A percentile compares a stretch with the other conserved stretches of the same genome.
Evolutionary conservation across 2,329 filamentous ascomycete species (phyloP).

Genomic region (Xylariaceae sp.): DNA sequence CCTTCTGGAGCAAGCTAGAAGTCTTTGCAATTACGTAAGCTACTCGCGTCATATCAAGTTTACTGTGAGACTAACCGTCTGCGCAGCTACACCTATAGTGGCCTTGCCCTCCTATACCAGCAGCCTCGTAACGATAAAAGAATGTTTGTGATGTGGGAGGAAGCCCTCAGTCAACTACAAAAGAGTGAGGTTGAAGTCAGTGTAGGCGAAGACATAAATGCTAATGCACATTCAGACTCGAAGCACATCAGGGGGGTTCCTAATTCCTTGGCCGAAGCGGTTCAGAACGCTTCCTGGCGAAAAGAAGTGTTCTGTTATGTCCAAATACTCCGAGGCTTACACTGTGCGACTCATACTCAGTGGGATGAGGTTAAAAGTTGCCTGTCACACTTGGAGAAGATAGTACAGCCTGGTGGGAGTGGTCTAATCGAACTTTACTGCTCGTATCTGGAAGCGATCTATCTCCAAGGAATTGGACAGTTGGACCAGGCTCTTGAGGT

Average conservation of each 20-base stretch:
- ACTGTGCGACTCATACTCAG: conserved; percentile 65
- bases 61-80: not conserved
- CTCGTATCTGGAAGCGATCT: conserved; percentile 70
- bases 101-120: conserved; percentile 39
- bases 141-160: conserved; percentile 36
- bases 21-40: conserved; percentile 52
- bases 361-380: conserved; percentile 61
- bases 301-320: conserved; percentile 63
- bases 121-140: conserved; percentile 33
- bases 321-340: conserved; percentile 65
- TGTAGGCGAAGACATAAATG: conserved; percentile 1
- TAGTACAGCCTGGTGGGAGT: conserved; percentile 36
- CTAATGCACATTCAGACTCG: conserved; percentile 2
- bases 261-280: conserved; percentile 53
- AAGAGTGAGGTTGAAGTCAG: conserved; percentile 24
- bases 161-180: conserved; percentile 30
- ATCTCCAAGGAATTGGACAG: conserved; percentile 72
- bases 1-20: conserved; percentile 58
- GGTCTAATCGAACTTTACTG: conserved; percentile 50
- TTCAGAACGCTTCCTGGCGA: conserved; percentile 60
- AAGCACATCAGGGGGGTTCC: conserved; percentile 34
- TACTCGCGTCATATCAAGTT: not conserved
- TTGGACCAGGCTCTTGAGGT: conserved; percentile 62
- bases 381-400: conserved; percentile 48
- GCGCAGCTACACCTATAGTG: conserved; percentile 50